Conservation (phyloP, 495 filamentous ascomycete species). For the Penicillium salamii region DNA sequence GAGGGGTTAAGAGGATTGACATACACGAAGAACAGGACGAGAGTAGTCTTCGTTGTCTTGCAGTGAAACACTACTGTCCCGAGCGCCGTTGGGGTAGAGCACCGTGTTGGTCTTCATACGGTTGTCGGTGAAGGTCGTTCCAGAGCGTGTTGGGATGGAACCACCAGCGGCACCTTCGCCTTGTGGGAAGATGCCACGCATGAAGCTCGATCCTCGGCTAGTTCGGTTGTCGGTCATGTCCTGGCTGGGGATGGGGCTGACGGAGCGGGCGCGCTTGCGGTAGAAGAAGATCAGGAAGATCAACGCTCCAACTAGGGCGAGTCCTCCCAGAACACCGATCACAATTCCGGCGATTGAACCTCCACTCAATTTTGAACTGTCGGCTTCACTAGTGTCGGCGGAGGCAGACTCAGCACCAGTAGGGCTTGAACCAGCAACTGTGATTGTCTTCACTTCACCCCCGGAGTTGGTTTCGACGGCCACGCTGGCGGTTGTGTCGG, state of each 20-base stretch:
- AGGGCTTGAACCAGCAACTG: conserved; percentile 40
- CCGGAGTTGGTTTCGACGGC: conserved; percentile 49
- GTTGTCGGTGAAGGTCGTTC: conserved; percentile 40
- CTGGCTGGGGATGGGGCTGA: conserved; percentile 33
- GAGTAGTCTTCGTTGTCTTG: conserved; percentile 59
- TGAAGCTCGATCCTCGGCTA: conserved; percentile 47
- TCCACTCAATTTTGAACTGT: conserved; percentile 28
- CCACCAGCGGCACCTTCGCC: conserved; percentile 38
- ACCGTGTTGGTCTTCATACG: conserved; percentile 43
- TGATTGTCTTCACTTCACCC: conserved; percentile 48
- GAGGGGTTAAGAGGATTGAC: conserved; percentile 11
- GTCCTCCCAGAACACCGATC: conserved; percentile 46
- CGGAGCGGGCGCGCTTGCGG: conserved; percentile 34
- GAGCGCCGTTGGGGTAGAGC: conserved; percentile 46
- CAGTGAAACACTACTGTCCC: conserved; percentile 50
- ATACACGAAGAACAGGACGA: conserved; percentile 53
- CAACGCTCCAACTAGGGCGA: conserved; percentile 36
- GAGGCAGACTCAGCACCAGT: conserved; percentile 20
- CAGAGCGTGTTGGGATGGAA: conserved; percentile 18
- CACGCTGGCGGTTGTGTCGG: conserved; percentile 25
- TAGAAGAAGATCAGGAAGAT: conserved; percentile 44
- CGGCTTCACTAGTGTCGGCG: conserved; percentile 4
- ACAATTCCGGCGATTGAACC: conserved; percentile 49
- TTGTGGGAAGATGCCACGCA: conserved; percentile 40
- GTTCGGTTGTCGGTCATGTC: conserved; percentile 37